A percentile compares a stretch with the other conserved stretches of the same genome.
Conservation (phyloP, 495 filamentous ascomycete genomes). For the Immersiella caudata region DNA sequence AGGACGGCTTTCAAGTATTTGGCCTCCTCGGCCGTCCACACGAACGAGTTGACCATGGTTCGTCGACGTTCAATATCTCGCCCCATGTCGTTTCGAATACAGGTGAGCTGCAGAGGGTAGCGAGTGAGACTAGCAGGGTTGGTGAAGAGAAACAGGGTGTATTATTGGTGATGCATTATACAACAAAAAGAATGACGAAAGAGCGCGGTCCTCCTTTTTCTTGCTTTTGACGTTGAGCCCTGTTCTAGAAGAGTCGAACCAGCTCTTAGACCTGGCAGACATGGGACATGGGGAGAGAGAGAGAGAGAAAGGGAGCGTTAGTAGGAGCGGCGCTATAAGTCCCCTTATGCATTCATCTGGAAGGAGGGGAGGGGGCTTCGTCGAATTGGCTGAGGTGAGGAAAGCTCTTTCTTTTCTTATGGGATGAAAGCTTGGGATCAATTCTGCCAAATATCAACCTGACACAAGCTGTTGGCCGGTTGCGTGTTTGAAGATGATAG, state of each 20-base stretch:
- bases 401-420: not conserved
- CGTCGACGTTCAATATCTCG: not conserved
- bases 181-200: slow-evolving; percentile 12
- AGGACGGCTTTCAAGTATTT: slow-evolving; percentile 48
- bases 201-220: not conserved
- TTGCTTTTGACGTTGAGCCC: not conserved
- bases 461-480: slow-evolving; percentile 26
- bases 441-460: slow-evolving; percentile 41
- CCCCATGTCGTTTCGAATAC: not conserved
- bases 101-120: too few relatives aligned
- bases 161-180: not conserved
- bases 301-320: not conserved
- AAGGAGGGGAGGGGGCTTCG: not conserved
- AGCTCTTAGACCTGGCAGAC: slow-evolving; percentile 2
- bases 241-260: slow-evolving; percentile 1
- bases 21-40: slow-evolving; percentile 46
- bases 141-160: not conserved
- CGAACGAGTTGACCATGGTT: slow-evolving; percentile 37
- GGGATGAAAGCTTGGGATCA: slow-evolving; percentile 8
- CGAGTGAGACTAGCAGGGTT: too few relatives aligned
- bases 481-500: slow-evolving; percentile 19
- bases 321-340: slow-evolving; percentile 14
- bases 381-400: not conserved
- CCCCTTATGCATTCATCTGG: slow-evolving; percentile 8
- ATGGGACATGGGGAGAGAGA: not conserved